These are phyloP conservation scores for Passalora sequoiae DNA, from an alignment of 2,329 filamentous ascomycete genomes.

Conservation along the genomic window DNA sequence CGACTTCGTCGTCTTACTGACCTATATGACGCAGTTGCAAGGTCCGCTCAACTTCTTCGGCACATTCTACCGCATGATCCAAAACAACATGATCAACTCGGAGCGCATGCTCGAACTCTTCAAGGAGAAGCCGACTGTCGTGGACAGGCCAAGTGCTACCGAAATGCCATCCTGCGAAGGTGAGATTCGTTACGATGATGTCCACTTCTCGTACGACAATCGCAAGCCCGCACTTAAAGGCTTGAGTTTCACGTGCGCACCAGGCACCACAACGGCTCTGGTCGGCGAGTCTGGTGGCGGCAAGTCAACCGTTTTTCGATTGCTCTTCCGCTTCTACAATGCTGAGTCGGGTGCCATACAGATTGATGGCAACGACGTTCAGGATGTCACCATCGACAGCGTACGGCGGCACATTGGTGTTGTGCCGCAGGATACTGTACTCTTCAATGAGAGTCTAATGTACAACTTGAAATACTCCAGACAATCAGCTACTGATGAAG, in stretches of 20 bases:
- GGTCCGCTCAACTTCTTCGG: constrained; percentile 72
- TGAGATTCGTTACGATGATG: constrained; percentile 79
- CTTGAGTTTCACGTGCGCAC: constrained; percentile 76
- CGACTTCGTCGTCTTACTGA: constrained; percentile 65
- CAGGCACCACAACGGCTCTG: constrained; percentile 90
- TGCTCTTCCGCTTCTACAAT: constrained; percentile 97
- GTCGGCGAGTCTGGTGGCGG: constrained; percentile 95
- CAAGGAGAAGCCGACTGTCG: constrained; percentile 88
- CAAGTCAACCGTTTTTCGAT: constrained; percentile 92
- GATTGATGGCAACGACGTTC: constrained; percentile 78
- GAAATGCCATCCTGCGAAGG: constrained; percentile 66
- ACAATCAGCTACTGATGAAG: constrained; percentile 70
- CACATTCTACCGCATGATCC: constrained; percentile 91
- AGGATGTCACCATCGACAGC: constrained; percentile 81
- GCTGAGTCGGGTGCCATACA: constrained; percentile 71
- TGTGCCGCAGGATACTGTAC: constrained; percentile 90
- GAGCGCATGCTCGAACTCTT: constrained; percentile 93
- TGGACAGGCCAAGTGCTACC: constrained; percentile 65
- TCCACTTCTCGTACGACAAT: constrained; percentile 83
- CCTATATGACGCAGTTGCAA: constrained; percentile 70
- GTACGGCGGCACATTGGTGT: constrained; percentile 86
- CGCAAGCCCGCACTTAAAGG: constrained; percentile 80
- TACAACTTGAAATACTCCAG: constrained; percentile 92
- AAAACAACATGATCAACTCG: constrained; percentile 94
- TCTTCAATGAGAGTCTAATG: constrained; percentile 93